A percentile compares a stretch with the other conserved stretches of the same genome.
These are phyloP conservation scores for Rhododendron vialii DNA, from an alignment of 148 eudicot species.

Conservation along the genomic window DNA sequence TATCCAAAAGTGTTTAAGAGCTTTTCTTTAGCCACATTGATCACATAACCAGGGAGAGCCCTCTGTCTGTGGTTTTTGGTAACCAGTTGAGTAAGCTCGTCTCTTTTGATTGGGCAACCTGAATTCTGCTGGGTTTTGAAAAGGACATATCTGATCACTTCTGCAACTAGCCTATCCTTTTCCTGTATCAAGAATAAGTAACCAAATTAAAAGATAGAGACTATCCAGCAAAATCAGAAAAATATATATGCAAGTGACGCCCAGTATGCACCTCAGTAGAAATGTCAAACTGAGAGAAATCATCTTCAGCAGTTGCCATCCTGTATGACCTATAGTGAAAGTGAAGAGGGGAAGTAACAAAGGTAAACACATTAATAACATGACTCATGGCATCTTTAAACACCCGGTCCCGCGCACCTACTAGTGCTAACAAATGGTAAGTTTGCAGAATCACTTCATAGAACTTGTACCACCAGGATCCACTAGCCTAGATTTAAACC, in stretches of 20 bases:
- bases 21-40: conserved; percentile 72
- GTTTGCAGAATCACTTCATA: neutral
- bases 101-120: conserved; percentile 93
- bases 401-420: neutral
- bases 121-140: conserved; percentile 77
- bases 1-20: conserved; percentile 72
- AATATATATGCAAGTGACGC: neutral
- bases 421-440: neutral
- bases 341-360: neutral
- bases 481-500: neutral
- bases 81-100: conserved; percentile 66
- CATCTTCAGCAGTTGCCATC: conserved; percentile 43
- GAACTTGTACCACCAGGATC: neutral
- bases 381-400: neutral
- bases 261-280: conserved; percentile 51
- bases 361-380: neutral
- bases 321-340: conserved; percentile 11
- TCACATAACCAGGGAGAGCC: conserved; percentile 72
- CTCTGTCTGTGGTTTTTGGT: conserved; percentile 71
- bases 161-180: conserved; percentile 72
- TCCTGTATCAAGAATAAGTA: conserved; percentile 40
- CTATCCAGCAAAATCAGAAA: neutral
- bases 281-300: conserved; percentile 62
- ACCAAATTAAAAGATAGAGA: conserved; percentile 3
- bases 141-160: conserved; percentile 77